Base-by-base conservation (phyloP, 352 stramenopile species). In the Pythium dissimile region DNA sequence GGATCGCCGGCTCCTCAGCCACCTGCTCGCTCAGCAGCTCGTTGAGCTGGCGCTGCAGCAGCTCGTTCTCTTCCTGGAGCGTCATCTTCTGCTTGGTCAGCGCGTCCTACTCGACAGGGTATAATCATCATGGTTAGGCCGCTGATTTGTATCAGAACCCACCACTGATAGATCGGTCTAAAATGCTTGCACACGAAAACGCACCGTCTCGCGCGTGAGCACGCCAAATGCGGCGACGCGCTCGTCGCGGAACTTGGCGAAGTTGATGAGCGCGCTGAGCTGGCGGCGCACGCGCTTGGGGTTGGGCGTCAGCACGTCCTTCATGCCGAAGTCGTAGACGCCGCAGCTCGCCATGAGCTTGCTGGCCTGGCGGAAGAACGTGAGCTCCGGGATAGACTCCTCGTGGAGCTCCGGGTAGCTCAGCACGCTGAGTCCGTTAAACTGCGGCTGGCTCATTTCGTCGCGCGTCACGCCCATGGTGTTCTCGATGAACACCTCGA, bases 241-340 rank as follows among this genome's bases (percentile, higher is more conserved):
- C 60, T 98, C 95, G 54, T 99, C 92, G 16, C 94, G 78, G 68
- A 98, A 99, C 66, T 97, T 98, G 50, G 90, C 79, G 72, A 99
- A 98, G 79, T 99, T 99, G 62, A 99, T 98, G 38, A 98, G 84
- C 21, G 94, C 97, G 56, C 90, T 98, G 30, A 99, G 77, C 62
- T 98, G 93, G 0, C 84, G 71, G 12, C 88, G 80, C 39, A 99
- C 81, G 55, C 96, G 84, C 62, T 97, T 97, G 27, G 75, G 63
- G 20, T 73, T 92, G 9, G 97, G 96, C 41, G 76, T 60, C 3
- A 92, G 67, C 34, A 99, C 60, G 63, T 99, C 97, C 21, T 87
- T 86, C 39, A 97, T 83, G 5, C 80, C 81, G 77, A 99, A 99
- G 65, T 99, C 95, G 62, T 90, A 64, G 21, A 98, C 84, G 26